Evolutionary conservation across 2,329 filamentous ascomycete species (phyloP), one percentile per base, ranked within the genome.

Genomic region (Bipolaris cookei): DNA sequence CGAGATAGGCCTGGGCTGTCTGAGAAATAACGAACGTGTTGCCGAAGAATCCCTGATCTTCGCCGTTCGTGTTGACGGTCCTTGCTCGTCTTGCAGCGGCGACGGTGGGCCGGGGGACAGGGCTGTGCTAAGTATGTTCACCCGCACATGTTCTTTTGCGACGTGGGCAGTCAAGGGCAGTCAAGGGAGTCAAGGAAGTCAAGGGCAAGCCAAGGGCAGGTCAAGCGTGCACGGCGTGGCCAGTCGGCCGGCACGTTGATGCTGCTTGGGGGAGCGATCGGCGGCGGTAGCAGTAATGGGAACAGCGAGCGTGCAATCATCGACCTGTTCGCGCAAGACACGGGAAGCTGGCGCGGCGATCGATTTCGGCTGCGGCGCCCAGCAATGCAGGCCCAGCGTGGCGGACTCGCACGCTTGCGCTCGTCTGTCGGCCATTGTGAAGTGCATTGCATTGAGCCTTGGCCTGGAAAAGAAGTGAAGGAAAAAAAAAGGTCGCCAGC

Each of bases 41-140:
- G 58, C 50, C 54, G 54, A 54, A 41, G 18, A 48, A 58, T 60
- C 50, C 58, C 58, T 60, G 54, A 54, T 51, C 34, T 39, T 51
- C 50, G 50, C 50, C 58, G 54, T 54, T 60, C 46, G 54, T 47
- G 34, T 43, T 43, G 28, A 34, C 38, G 51, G 52, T 43, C 56
- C 46, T 51, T 51, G 51, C 56, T 46, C 47, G 23, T 21, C 28
- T 14, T 28, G 38, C 52, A 55, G 45, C 50, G 30, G 45, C 32
- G 38, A 41, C 38, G 38, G 38, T 41, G 38, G 38, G 38, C 38
- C 38, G 38, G 38, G 38, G 38, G 38, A 41, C 16, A 8, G 37
- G 8, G 25, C 25, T 10, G 25, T 28, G 25, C 25, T 28, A 28
- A 4, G 16, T 39, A 13, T 32, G n/a, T 56, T 38, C 37, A 46